A percentile compares a stretch with the other conserved stretches of the same genome.
Conservation (phyloP, 1,284 basidiomycete genomes). For the Trichosporon sp. region DNA sequence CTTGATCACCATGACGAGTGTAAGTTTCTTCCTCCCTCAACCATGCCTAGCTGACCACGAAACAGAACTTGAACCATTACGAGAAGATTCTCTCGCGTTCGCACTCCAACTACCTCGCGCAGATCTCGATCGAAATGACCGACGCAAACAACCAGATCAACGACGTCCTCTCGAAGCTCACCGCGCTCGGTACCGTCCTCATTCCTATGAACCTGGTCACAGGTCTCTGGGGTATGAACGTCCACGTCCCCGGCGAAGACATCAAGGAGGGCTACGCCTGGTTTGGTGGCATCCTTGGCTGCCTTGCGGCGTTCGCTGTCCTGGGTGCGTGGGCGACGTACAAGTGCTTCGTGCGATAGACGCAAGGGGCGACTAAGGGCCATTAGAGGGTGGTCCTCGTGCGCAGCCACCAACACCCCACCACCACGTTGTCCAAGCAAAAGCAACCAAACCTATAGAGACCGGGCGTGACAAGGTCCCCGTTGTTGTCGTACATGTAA, state of each 20-base stretch:
- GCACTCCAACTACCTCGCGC: constrained; percentile 98
- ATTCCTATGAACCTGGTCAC: constrained; percentile 96
- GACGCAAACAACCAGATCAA: constrained; percentile 99
- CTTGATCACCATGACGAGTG: constrained; percentile 90
- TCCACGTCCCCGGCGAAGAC: constrained; percentile 72
- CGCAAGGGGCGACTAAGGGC: not conserved
- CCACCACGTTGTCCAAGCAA: not conserved
- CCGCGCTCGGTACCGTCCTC: constrained; percentile 94
- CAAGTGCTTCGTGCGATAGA: constrained; percentile 16
- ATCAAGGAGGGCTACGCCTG: constrained; percentile 56
- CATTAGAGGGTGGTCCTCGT: not conserved
- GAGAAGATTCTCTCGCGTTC: constrained; percentile 98
- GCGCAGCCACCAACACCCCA: not conserved
- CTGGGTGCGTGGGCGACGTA: constrained; percentile 72
- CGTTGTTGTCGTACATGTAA: not conserved
- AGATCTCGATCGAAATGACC: constrained; percentile 98
- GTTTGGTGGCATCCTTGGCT: constrained; percentile 80
- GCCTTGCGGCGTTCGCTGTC: constrained; percentile 69
- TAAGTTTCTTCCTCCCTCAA: not conserved
- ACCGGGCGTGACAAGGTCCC: not conserved
- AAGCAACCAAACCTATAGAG: not conserved
- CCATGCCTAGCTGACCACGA: not conserved
- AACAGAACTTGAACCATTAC: constrained; percentile 94
- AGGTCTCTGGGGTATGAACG: constrained; percentile 56
- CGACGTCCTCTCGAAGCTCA: constrained; percentile 96